Conservation (phyloP, 2,329 filamentous ascomycete genomes). For the Botryosphaeria dothidea region DNA sequence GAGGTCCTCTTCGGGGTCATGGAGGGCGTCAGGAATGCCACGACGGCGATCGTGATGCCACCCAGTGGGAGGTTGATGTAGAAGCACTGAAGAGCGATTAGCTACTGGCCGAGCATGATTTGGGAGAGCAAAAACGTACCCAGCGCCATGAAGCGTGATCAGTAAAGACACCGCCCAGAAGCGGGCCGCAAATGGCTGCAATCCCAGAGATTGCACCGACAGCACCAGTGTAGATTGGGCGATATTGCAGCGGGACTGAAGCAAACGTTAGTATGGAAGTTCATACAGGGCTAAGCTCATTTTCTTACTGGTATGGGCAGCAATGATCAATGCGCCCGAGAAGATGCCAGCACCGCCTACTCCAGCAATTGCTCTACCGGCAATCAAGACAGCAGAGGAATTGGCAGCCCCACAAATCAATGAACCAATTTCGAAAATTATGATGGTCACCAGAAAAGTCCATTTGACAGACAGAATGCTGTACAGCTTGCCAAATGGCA, state of each 20-base stretch:
- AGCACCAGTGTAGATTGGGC: conserved; percentile 16
- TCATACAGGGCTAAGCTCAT: not conserved
- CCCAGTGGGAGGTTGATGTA: conserved; percentile 26
- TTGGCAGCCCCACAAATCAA: conserved; percentile 54
- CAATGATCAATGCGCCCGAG: conserved; percentile 28
- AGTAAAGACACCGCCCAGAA: conserved; percentile 23
- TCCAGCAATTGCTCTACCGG: conserved; percentile 54
- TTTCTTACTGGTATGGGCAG: conserved; percentile 3
- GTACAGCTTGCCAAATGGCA: conserved; percentile 58
- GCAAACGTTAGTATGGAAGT: not conserved
- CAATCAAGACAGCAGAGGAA: conserved; percentile 51
- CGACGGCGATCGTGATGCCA: conserved; percentile 2
- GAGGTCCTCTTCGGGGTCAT: conserved; percentile 19
- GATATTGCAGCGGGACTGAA: conserved; percentile 14
- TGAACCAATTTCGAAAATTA: conserved; percentile 53
- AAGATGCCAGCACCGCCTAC: conserved; percentile 54
- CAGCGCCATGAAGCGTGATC: conserved; percentile 22
- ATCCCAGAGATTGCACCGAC: conserved; percentile 21
- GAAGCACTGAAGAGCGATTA: conserved; percentile 30
- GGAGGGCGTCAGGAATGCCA: conserved; percentile 30
- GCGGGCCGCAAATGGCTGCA: conserved; percentile 27
- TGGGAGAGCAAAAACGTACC: not conserved
- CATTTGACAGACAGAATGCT: conserved; percentile 59
- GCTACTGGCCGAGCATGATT: not conserved
- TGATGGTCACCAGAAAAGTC: conserved; percentile 52